A percentile compares a stretch with the other conserved stretches of the same genome.
Evolutionary conservation across 345 rosid genomes (phyloP).

Genomic region (Brassica carinata): DNA sequence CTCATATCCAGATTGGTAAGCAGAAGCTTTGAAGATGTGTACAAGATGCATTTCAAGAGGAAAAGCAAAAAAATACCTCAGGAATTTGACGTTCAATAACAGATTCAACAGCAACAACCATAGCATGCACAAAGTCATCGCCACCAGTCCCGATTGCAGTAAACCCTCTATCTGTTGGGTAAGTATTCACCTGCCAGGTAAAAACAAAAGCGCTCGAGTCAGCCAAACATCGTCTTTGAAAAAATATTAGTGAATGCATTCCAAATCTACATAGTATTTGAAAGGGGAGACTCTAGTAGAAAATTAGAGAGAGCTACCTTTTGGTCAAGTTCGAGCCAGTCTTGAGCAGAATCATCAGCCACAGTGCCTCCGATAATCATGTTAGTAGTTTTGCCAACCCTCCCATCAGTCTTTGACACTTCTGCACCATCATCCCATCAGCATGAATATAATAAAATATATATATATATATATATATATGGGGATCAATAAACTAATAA

Average conservation of each 20-base stretch:
- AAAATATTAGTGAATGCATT: not conserved
- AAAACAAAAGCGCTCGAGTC: conserved; percentile 13
- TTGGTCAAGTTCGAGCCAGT: conserved; percentile 93
- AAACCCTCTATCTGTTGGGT: conserved; percentile 95
- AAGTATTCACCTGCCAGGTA: conserved; percentile 74
- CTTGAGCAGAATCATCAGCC: conserved; percentile 79
- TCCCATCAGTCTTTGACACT: conserved; percentile 91
- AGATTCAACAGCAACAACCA: conserved; percentile 98
- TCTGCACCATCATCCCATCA: conserved; percentile 44
- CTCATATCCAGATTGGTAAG: not conserved
- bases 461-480: too few species aligned
- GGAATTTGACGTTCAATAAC: conserved; percentile 84
- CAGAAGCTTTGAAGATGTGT: not conserved
- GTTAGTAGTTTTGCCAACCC: conserved; percentile 94
- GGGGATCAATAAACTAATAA: too few species aligned
- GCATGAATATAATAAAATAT: not conserved
- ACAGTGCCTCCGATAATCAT: conserved; percentile 94
- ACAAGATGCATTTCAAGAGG: not conserved
- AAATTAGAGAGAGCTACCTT: conserved; percentile 53
- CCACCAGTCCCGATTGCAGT: conserved; percentile 98
- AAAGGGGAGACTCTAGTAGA: not conserved
- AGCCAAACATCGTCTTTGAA: conserved; percentile 1
- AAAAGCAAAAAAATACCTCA: conserved; percentile 51
- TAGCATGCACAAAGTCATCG: conserved; percentile 92
- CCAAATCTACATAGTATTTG: not conserved